phyloP scores from a whole-genome alignment of 2,329 filamentous ascomycete genomes.

The Paecilomyces niveus region DNA sequence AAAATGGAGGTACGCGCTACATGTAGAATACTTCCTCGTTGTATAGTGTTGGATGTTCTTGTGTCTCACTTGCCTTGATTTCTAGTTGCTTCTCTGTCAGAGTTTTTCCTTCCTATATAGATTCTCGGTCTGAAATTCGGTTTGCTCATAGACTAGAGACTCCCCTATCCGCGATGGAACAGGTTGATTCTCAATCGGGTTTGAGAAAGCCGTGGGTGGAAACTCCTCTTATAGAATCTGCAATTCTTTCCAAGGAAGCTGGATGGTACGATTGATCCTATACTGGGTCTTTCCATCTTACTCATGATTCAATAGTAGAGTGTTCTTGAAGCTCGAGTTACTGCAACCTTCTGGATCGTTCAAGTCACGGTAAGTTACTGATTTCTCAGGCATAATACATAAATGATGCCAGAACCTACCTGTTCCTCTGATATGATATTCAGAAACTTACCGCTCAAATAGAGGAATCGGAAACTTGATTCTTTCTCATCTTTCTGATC shows the following conservation, averaged over 20 bases:
- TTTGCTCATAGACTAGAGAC: background rate
- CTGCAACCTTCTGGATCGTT: constrained; percentile 76
- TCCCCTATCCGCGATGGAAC: background rate
- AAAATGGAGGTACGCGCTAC: background rate
- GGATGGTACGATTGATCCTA: constrained; percentile 23
- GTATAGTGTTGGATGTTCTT: too few relatives aligned
- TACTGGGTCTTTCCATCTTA: background rate
- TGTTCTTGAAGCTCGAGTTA: constrained; percentile 76
- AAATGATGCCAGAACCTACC: background rate
- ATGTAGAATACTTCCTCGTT: background rate
- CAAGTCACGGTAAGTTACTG: constrained; percentile 54
- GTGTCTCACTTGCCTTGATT: too few relatives aligned
- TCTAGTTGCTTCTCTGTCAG: too few relatives aligned
- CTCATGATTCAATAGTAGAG: constrained; percentile 44
- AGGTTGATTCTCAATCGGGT: background rate
- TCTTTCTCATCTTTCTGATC: constrained; percentile 17
- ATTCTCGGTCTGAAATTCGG: background rate
- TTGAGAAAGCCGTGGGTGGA: constrained; percentile 30
- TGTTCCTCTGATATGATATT: background rate
- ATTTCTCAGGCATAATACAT: background rate
- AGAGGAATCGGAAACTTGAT: constrained; percentile 33
- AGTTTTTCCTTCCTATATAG: background rate
- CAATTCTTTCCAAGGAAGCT: constrained; percentile 27
- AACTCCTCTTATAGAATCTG: constrained; percentile 32
- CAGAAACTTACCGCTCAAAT: background rate